A percentile compares a stretch with the other conserved stretches of the same genome.
phyloP scores from a whole-genome alignment of 768 basidiomycete species.

The Termitomyces sp. region DNA sequence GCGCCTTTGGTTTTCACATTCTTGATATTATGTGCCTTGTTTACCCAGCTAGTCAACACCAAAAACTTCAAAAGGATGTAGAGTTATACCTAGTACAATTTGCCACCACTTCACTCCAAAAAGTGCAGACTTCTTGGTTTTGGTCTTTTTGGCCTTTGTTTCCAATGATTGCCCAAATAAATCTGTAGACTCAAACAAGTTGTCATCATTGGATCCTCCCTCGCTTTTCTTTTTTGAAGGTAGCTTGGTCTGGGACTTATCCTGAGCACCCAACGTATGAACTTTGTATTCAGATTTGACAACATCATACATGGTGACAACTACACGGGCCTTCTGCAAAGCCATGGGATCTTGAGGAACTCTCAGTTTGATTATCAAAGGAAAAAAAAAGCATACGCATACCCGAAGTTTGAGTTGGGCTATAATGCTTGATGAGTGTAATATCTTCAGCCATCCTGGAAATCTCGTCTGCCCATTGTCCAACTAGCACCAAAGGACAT shows the following conservation, averaged over 20 bases:
- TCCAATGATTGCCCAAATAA: constrained; percentile 42
- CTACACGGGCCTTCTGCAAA: constrained; percentile 59
- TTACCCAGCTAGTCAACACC: constrained; percentile 29
- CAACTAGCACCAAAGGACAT: constrained; percentile 82
- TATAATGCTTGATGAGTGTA: constrained; percentile 81
- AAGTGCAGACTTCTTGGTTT: constrained; percentile 59
- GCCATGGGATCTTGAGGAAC: constrained; percentile 45
- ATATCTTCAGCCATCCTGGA: constrained; percentile 64
- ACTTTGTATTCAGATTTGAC: constrained; percentile 74
- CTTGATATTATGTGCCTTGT: constrained; percentile 95
- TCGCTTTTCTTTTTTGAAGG: constrained; percentile 35
- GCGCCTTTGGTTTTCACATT: constrained; percentile 77
- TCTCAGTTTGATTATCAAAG: background rate
- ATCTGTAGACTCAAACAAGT: constrained; percentile 35
- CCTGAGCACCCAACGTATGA: constrained; percentile 46
- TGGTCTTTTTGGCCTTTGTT: constrained; percentile 39
- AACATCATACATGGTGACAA: constrained; percentile 86
- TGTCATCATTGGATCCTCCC: constrained; percentile 32
- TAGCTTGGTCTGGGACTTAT: constrained; percentile 47
- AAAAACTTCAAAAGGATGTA: constrained; percentile 2
- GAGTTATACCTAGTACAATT: constrained; percentile 70
- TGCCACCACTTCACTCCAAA: constrained; percentile 82
- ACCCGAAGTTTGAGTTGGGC: constrained; percentile 69
- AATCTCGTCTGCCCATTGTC: constrained; percentile 90
- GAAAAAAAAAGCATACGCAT: constrained; percentile 15